These are phyloP conservation scores for Micractinium sp. DNA, from an alignment of 139 green algal genomes.

Conservation along the genomic window DNA sequence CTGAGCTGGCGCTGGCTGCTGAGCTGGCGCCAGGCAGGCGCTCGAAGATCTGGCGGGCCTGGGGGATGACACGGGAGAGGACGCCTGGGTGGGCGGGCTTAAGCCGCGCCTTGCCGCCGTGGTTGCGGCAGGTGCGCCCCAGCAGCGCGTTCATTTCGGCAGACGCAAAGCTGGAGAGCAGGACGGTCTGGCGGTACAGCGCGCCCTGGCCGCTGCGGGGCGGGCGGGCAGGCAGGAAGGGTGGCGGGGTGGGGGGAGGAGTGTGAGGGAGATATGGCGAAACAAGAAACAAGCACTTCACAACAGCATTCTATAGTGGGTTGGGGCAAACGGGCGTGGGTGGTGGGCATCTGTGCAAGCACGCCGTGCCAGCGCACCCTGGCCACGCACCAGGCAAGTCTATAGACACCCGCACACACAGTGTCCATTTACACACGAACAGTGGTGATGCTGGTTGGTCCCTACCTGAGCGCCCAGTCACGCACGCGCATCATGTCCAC, in stretches of 20 bases:
- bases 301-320: no score
- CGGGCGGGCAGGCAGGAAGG: neutral
- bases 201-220: slow-evolving; percentile 45
- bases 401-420: no score
- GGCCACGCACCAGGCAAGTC: neutral
- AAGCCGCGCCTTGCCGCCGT: slow-evolving; percentile 62
- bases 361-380: neutral
- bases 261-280: neutral
- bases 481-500: slow-evolving; percentile 95
- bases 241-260: neutral
- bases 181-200: slow-evolving; percentile 87
- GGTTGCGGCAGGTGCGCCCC: slow-evolving; percentile 55
- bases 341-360: no score
- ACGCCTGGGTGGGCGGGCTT: slow-evolving; percentile 66
- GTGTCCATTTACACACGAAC: no score
- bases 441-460: no score
- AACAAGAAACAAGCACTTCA: neutral
- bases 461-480: slow-evolving; percentile 44
- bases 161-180: slow-evolving; percentile 78
- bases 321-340: no score
- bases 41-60: slow-evolving; percentile 91
- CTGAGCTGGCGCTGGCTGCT: neutral
- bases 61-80: slow-evolving; percentile 74
- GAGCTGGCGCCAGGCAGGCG: slow-evolving; percentile 54
- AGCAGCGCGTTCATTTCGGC: slow-evolving; percentile 85